A percentile compares a stretch with the other conserved stretches of the same genome.
phyloP scores from a whole-genome alignment of 1,139 yeast species.

The Pichia sp. region DNA sequence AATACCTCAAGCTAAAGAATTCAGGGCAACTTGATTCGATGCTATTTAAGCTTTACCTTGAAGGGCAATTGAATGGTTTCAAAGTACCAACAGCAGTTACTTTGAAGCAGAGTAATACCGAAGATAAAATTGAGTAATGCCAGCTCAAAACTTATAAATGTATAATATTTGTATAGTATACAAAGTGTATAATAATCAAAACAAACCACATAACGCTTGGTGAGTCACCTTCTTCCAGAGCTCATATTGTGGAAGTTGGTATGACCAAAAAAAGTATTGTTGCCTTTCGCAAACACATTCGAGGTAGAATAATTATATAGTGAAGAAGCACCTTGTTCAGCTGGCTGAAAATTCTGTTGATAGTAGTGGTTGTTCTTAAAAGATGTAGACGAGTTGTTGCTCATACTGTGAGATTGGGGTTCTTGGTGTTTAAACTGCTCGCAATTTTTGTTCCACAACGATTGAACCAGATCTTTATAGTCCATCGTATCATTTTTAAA shows the following conservation, averaged over 20 bases:
- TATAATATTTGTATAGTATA: too few species aligned
- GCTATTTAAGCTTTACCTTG: constrained; percentile 62
- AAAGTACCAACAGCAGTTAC: constrained; percentile 41
- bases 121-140: neutral
- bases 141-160: too few species aligned
- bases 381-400: neutral
- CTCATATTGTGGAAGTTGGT: neutral
- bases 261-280: constrained; percentile 10
- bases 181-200: neutral
- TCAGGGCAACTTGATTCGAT: constrained; percentile 54
- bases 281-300: constrained; percentile 7
- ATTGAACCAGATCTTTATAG: constrained; percentile 12
- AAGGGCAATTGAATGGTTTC: constrained; percentile 60
- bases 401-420: neutral
- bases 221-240: neutral
- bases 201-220: neutral
- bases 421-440: constrained; percentile 12
- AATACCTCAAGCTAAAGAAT: constrained; percentile 54
- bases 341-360: neutral
- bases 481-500: constrained; percentile 19
- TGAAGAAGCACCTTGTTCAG: neutral
- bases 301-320: constrained; percentile 9
- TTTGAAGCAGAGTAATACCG: constrained; percentile 1
- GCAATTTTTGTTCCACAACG: constrained; percentile 22
- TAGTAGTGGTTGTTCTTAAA: constrained; percentile 1